Base-by-base conservation (phyloP, 108 stramenopile species). In the Cyclostephanos tholiformis region DNA sequence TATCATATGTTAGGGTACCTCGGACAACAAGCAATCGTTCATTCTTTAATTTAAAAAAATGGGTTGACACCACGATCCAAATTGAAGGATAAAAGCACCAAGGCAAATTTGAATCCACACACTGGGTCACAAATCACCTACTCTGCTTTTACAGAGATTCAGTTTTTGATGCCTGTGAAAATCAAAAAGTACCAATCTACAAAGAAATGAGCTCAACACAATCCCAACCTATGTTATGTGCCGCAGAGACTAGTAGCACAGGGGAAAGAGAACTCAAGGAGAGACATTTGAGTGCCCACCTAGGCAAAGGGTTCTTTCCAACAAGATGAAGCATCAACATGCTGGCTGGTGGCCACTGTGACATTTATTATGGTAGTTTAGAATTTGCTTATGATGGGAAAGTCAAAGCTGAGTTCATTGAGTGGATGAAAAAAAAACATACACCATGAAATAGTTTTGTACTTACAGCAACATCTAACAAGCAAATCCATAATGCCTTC, bases 221-320 rank as follows among this genome's bases (percentile, higher is more conserved):
- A 12, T 36, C 6, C 36, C 36, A 36, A 36, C 6, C 36, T 12
- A 41, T 41, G 41, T 41, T 41, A 12, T 41, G 41, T 41, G 41
- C 41, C 41, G 41, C 41, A 41, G 12, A 41, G 41, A 10, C 12
- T 41, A 30, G 6, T 10, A 13, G 57, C 25, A n/a, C 27, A 17
- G 27, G 27, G 57, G 57, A 58, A 30, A 26, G n/a, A n/a, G 27
- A 58, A 58, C 9, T 58, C 16, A 58, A n/a, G n/a, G n/a, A 29
- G 13, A 26, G 13, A 30, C 57, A 58, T 58, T 30, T 58, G 16
- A 25, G 29, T 26, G 27, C 25, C 9, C 57, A 58, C 57, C 27
- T 58, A 13, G 57, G 57, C 25, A 58, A 58, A 30, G 27, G 27
- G 11, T 29, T 26, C 13, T 58, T 27, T 58, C 27, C 25, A 58